phyloP scores from a whole-genome alignment of 305 asterid genomes.

The Ajuga reptans region DNA sequence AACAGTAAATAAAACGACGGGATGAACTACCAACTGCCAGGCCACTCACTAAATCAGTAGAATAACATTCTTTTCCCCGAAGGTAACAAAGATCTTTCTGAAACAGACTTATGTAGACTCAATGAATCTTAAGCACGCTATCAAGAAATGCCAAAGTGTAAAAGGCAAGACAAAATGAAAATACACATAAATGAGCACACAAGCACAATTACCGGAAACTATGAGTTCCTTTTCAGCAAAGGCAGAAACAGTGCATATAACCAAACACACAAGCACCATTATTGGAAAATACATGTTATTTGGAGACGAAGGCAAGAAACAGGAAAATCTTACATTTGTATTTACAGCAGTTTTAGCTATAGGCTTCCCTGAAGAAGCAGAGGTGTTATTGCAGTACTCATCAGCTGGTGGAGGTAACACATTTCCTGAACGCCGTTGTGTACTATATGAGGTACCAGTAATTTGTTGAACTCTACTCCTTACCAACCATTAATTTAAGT shows the following conservation, averaged over 20 bases:
- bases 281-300: neutral
- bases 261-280: neutral
- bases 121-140: neutral
- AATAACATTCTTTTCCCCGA: neutral
- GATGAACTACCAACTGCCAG: neutral
- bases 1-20: neutral
- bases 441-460: slow-evolving; percentile 53
- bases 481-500: slow-evolving; percentile 37
- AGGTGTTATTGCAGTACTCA: slow-evolving; percentile 53
- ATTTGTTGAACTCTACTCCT: slow-evolving; percentile 77
- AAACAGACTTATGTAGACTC: neutral
- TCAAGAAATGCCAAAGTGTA: neutral
- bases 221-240: no score
- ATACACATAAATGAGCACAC: neutral
- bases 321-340: slow-evolving; percentile 58
- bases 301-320: neutral
- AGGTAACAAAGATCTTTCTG: neutral
- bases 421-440: slow-evolving; percentile 66
- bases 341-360: slow-evolving; percentile 41
- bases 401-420: slow-evolving; percentile 83
- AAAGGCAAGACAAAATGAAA: neutral
- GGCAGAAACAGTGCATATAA: no score
- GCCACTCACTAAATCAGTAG: slow-evolving; percentile 10
- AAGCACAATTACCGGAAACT: slow-evolving; percentile 5
- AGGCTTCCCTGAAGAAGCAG: slow-evolving; percentile 54